A percentile compares a stretch with the other conserved stretches of the same genome.
Evolutionary conservation across 371 early-diverging fungal species (phyloP).

Genomic region (Encephalitozoon hellem): DNA sequence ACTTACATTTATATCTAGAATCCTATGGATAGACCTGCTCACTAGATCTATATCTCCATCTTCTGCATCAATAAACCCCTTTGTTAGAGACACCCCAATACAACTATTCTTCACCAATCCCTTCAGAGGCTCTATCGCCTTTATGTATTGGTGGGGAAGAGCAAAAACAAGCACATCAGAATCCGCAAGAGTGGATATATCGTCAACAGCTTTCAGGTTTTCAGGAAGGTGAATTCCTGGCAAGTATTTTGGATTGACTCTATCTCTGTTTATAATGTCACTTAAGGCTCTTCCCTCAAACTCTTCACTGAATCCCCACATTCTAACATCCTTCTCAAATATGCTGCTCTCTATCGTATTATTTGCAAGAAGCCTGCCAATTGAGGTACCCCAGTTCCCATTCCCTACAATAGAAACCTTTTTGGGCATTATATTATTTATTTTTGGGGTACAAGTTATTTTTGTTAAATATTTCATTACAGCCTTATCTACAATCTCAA

Average conservation of each 20-base stretch:
- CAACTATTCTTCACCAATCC: slow-evolving; percentile 67
- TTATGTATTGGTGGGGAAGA: slow-evolving; percentile 83
- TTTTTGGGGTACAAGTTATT: not conserved
- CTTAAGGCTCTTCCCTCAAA: slow-evolving; percentile 70
- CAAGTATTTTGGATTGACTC: slow-evolving; percentile 88
- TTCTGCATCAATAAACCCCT: slow-evolving; percentile 59
- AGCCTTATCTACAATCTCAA: not conserved
- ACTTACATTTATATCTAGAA: slow-evolving; percentile 68
- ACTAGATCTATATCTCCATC: slow-evolving; percentile 70
- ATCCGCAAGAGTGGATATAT: slow-evolving; percentile 67
- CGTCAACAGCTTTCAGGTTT: slow-evolving; percentile 75
- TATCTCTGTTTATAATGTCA: slow-evolving; percentile 80
- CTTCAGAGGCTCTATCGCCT: slow-evolving; percentile 66
- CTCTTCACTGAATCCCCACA: slow-evolving; percentile 91
- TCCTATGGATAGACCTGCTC: slow-evolving; percentile 71
- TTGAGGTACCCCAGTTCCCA: slow-evolving; percentile 70
- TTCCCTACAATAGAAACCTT: slow-evolving; percentile 56
- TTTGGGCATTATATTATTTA: slow-evolving; percentile 17
- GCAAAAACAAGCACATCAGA: slow-evolving; percentile 83
- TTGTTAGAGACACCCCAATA: slow-evolving; percentile 83
- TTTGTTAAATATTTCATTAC: not conserved
- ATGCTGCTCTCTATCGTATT: slow-evolving; percentile 64
- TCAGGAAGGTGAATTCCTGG: slow-evolving; percentile 74
- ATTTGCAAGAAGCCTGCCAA: slow-evolving; percentile 78
- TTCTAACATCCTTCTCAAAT: slow-evolving; percentile 71